Percentiles rank a stretch among this genome's conserved stretches.
phyloP scores from a whole-genome alignment of 768 basidiomycete species.

The Cystofilobasidium macerans region DNA sequence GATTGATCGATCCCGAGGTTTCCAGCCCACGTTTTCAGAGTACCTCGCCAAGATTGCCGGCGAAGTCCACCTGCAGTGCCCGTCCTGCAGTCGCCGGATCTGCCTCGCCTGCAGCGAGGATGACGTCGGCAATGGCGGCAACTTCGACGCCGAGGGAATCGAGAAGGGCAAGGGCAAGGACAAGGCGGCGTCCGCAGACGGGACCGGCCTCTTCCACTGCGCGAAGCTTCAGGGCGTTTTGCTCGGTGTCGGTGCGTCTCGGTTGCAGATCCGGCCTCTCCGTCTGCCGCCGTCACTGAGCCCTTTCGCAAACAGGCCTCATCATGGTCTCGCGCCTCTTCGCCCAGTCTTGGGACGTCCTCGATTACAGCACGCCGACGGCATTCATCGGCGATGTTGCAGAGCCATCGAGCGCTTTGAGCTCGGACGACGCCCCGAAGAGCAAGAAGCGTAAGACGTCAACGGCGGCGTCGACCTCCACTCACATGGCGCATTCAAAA shows the following conservation, averaged over 20 bases:
- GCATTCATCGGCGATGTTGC: background rate
- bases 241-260: slow-evolving; percentile 68
- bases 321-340: slow-evolving; percentile 26
- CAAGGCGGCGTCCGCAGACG: slow-evolving; percentile 29
- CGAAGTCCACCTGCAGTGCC: slow-evolving; percentile 54
- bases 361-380: slow-evolving; percentile 3
- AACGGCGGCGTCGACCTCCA: background rate
- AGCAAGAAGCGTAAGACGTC: slow-evolving; percentile 30
- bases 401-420: too few species aligned
- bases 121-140: slow-evolving; percentile 12
- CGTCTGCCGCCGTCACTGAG: background rate
- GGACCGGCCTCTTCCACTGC: slow-evolving; percentile 68
- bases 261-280: background rate
- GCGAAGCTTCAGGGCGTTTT: slow-evolving; percentile 70
- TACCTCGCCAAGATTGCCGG: slow-evolving; percentile 57
- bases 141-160: slow-evolving; percentile 40
- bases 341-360: slow-evolving; percentile 2
- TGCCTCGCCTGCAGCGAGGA: slow-evolving; percentile 63
- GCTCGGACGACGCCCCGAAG: background rate
- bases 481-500: background rate
- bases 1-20: slow-evolving; percentile 18
- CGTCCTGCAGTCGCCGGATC: slow-evolving; percentile 46
- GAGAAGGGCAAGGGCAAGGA: slow-evolving; percentile 36
- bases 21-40: slow-evolving; percentile 57
- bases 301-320: slow-evolving; percentile 5